phyloP scores from a whole-genome alignment of 2,329 filamentous ascomycete species.

The Cyphellophora europaea region DNA sequence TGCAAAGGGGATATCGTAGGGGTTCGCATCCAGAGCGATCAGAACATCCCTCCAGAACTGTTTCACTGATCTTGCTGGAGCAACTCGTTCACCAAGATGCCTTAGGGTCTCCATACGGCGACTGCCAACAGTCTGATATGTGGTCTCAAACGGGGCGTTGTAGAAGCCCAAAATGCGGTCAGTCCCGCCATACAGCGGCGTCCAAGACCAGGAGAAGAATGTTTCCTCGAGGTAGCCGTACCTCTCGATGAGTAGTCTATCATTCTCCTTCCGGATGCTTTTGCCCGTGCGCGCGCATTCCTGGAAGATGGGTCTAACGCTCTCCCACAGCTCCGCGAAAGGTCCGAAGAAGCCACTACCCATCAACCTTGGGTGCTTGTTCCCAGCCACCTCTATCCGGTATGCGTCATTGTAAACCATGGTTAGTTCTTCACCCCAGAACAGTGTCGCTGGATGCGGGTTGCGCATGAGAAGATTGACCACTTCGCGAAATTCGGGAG shows the following conservation, averaged over 20 bases:
- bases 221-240: conserved; percentile 37
- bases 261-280: conserved; percentile 34
- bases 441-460: conserved; percentile 31
- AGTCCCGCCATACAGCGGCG: conserved; percentile 36
- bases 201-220: conserved; percentile 40
- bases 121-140: conserved; percentile 17
- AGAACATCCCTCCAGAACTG: conserved; percentile 41
- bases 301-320: conserved; percentile 31
- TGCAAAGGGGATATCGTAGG: conserved; percentile 43
- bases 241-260: conserved; percentile 37
- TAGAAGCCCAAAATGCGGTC: conserved; percentile 36
- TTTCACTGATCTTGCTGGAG: conserved; percentile 30
- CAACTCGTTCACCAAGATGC: conserved; percentile 31
- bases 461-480: conserved; percentile 36
- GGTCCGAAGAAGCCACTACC: conserved; percentile 29
- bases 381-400: conserved; percentile 20
- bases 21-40: conserved; percentile 34
- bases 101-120: conserved; percentile 38
- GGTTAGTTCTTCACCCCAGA: conserved; percentile 23
- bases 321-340: conserved; percentile 28
- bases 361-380: conserved; percentile 26
- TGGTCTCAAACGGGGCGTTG: conserved; percentile 40
- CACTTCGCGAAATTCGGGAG: conserved; percentile 35
- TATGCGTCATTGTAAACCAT: conserved; percentile 31
- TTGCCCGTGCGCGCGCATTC: conserved; percentile 23